phyloP scores from a whole-genome alignment of 495 filamentous ascomycete genomes.

The Durotheca rogersii region DNA sequence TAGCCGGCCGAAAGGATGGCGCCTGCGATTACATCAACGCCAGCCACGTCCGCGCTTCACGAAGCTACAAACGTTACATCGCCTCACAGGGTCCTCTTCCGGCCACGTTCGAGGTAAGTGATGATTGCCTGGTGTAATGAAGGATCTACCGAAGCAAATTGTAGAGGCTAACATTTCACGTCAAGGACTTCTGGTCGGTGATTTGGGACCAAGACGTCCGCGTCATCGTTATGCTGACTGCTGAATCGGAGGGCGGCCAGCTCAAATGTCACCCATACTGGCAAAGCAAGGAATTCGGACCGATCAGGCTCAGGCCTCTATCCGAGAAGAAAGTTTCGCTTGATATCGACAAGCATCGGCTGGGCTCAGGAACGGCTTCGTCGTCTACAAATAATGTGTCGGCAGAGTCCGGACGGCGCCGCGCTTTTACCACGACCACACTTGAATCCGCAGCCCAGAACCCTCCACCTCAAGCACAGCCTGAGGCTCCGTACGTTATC shows the following conservation, averaged over 20 bases:
- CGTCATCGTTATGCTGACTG: slow-evolving; percentile 93
- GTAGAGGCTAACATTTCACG: slow-evolving; percentile 42
- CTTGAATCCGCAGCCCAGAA: slow-evolving; percentile 16
- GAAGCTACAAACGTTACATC: slow-evolving; percentile 88
- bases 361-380: slow-evolving; percentile 25
- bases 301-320: slow-evolving; percentile 71
- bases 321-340: slow-evolving; percentile 80
- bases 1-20: slow-evolving; percentile 67
- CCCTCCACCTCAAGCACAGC: slow-evolving; percentile 21
- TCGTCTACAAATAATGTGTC: slow-evolving; percentile 24
- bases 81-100: slow-evolving; percentile 93
- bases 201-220: slow-evolving; percentile 96
- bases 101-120: slow-evolving; percentile 82
- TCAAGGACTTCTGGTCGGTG: slow-evolving; percentile 94
- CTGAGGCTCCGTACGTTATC: slow-evolving; percentile 72
- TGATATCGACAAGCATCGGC: slow-evolving; percentile 58
- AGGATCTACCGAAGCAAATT: not conserved
- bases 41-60: slow-evolving; percentile 73
- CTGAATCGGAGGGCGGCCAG: slow-evolving; percentile 93
- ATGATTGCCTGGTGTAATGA: not conserved
- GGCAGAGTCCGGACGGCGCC: slow-evolving; percentile 33
- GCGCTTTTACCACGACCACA: slow-evolving; percentile 30
- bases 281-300: slow-evolving; percentile 76
- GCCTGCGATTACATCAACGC: slow-evolving; percentile 96
- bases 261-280: slow-evolving; percentile 95